Base-by-base conservation (phyloP, 805 yeast species). In the Kurtzmaniella fragi region DNA sequence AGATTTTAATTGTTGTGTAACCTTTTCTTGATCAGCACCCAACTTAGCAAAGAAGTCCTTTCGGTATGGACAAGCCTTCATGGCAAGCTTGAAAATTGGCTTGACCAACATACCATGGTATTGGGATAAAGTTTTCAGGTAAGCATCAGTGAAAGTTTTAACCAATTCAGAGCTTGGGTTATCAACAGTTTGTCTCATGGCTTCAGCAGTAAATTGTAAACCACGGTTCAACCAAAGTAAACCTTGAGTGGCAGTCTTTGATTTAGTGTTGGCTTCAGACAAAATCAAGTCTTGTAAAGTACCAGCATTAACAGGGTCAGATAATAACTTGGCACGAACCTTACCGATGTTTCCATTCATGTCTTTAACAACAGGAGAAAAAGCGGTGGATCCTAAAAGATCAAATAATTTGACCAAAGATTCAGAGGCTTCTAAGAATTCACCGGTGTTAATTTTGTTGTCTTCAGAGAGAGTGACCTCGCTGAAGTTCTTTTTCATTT, bases 31-130 rank as follows among this genome's bases (percentile, higher is more conserved):
- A 59, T 83, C 88, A 16, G 73, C 72, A 41, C 96, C 96, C 51
- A 88, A 75, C 68, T 87, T 88, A 43, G 62, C 81, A 54, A 86
- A 88, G 57, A 88, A 85, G 56, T 80, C 95, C 59, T 77, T 79
- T 69, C 95, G 78, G 65, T 86, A 89, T 10, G 96, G 96, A 62
- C 95, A 86, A 2, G 95, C 95, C 62, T 84, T 85, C 96, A 88
- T 89, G 35, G 96, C 96, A 59, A 89, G 73, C 66, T 86, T 86
- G 77, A 88, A 88, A 38, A 89, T 79, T 20, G 95, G 95, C 56
- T 82, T 84, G 45, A 88, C 73, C 53, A 88, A 69, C 75, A 88
- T 77, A 39, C 82, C 80, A 67, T 88, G 96, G 65, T 79, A 82
- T 62, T 88, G 80, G 43, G 83, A 74, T 57, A 88, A 74, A 4